A percentile compares a stretch with the other conserved stretches of the same genome.
Evolutionary conservation across 768 basidiomycete genomes (phyloP).

Genomic region (Kwoniella sp.): DNA sequence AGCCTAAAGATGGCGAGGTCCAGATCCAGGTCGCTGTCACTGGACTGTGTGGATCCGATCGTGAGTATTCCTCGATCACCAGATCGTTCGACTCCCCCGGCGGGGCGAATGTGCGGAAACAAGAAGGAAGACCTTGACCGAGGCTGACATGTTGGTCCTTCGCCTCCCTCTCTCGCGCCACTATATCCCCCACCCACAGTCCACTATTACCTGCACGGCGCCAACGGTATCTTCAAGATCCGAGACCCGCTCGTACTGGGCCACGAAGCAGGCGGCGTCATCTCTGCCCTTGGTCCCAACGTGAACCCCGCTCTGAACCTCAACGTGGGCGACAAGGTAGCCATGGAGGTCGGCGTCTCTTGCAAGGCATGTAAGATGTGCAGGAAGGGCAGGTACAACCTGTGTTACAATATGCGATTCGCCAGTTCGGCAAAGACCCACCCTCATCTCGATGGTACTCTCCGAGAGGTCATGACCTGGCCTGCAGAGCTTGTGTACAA

Average conservation of each 20-base stretch:
- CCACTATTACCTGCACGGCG: conserved; percentile 85
- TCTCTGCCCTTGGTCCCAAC: conserved; percentile 78
- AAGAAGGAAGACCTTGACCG: background rate
- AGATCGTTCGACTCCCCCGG: background rate
- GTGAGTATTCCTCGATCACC: conserved; percentile 45
- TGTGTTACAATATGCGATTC: conserved; percentile 88
- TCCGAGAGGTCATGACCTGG: conserved; percentile 85
- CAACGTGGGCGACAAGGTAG: conserved; percentile 79
- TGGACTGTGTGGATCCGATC: conserved; percentile 76
- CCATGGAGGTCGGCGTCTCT: conserved; percentile 89
- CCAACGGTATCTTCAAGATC: conserved; percentile 89
- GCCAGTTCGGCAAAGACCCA: conserved; percentile 85
- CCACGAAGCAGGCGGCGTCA: conserved; percentile 86
- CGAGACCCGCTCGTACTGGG: conserved; percentile 86
- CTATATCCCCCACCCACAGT: conserved; percentile 61
- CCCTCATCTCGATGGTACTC: conserved; percentile 89
- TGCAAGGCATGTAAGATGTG: conserved; percentile 64
- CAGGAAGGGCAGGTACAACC: conserved; percentile 78
- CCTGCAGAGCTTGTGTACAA: conserved; percentile 83
- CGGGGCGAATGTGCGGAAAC: too few species aligned
- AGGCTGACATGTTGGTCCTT: background rate
- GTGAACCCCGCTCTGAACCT: conserved; percentile 48
- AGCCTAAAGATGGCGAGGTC: conserved; percentile 71
- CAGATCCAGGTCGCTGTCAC: conserved; percentile 80
- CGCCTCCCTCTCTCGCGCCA: background rate